Percentiles rank a stretch among this genome's conserved stretches.
Conservation (phyloP, 1,284 basidiomycete species). For the Ustilago vetiveriae region DNA sequence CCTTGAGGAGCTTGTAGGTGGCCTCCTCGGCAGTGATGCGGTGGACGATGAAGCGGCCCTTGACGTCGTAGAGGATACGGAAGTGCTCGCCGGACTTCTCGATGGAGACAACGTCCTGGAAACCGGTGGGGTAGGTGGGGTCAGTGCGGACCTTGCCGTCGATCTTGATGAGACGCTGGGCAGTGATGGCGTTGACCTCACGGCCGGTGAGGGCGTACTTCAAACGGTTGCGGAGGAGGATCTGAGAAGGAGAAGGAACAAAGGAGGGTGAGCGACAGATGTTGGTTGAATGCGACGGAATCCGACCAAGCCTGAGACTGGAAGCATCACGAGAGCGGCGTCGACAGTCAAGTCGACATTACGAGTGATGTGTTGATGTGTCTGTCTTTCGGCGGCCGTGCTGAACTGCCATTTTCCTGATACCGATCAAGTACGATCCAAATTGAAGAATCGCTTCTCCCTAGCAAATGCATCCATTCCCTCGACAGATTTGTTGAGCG, state of each 20-base stretch:
- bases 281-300: not conserved
- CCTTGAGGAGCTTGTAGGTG: slow-evolving; percentile 97
- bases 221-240: slow-evolving; percentile 98
- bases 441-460: too few relatives aligned
- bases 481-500: too few relatives aligned
- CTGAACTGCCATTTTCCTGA: not conserved
- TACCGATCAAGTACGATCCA: too few relatives aligned
- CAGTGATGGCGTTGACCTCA: slow-evolving; percentile 94
- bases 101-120: slow-evolving; percentile 97
- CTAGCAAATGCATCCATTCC: too few relatives aligned
- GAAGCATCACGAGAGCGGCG: slow-evolving; percentile 5
- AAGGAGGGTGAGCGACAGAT: slow-evolving; percentile 3
- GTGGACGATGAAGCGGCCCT: slow-evolving; percentile 98
- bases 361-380: too few relatives aligned
- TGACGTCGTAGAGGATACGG: slow-evolving; percentile 98
- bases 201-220: slow-evolving; percentile 98
- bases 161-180: slow-evolving; percentile 97
- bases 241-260: slow-evolving; percentile 59
- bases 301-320: not conserved
- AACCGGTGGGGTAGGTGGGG: slow-evolving; percentile 93
- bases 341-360: too few relatives aligned
- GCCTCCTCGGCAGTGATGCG: slow-evolving; percentile 99
- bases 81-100: slow-evolving; percentile 99
- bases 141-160: slow-evolving; percentile 99
- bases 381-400: too few relatives aligned